Evolutionary conservation across 2,329 filamentous ascomycete genomes (phyloP).

Genomic region (Trichoderma endophyticum): DNA sequence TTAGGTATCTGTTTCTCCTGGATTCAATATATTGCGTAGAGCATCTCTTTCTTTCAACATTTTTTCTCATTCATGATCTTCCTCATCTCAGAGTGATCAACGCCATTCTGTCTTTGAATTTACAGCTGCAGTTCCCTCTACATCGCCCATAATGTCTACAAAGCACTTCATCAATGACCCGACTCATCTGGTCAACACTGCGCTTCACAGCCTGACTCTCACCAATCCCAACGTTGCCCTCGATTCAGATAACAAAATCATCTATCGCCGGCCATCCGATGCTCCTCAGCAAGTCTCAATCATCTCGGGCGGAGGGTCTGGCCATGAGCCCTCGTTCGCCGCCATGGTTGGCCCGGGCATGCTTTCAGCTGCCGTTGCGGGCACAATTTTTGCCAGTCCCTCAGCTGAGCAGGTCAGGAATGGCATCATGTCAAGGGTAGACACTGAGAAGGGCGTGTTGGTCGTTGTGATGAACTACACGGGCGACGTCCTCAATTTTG

Average conservation of each 20-base stretch:
- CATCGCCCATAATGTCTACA: slow-evolving; percentile 42
- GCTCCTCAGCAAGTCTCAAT: slow-evolving; percentile 68
- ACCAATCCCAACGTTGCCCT: slow-evolving; percentile 82
- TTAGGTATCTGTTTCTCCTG: neutral
- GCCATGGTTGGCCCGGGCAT: slow-evolving; percentile 81
- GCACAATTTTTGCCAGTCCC: slow-evolving; percentile 82
- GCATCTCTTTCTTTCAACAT: neutral
- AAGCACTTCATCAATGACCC: slow-evolving; percentile 93
- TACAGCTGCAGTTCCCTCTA: neutral
- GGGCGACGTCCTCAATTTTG: slow-evolving; percentile 86
- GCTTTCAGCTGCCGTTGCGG: slow-evolving; percentile 77
- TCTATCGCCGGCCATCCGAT: slow-evolving; percentile 65
- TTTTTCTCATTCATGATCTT: neutral
- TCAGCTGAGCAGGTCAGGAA: slow-evolving; percentile 77
- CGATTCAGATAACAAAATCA: slow-evolving; percentile 75
- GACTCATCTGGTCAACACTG: slow-evolving; percentile 70
- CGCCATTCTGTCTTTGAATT: neutral
- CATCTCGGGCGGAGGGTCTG: slow-evolving; percentile 83
- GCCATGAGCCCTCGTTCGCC: slow-evolving; percentile 85
- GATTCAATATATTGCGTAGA: neutral
- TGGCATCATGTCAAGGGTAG: slow-evolving; percentile 70
- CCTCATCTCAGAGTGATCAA: neutral
- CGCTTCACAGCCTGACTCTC: slow-evolving; percentile 72
- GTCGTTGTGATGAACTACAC: slow-evolving; percentile 98
- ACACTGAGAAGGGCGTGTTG: slow-evolving; percentile 69